Base-by-base conservation (phyloP, 345 rosid species). In the Euphorbia tirucalli region DNA sequence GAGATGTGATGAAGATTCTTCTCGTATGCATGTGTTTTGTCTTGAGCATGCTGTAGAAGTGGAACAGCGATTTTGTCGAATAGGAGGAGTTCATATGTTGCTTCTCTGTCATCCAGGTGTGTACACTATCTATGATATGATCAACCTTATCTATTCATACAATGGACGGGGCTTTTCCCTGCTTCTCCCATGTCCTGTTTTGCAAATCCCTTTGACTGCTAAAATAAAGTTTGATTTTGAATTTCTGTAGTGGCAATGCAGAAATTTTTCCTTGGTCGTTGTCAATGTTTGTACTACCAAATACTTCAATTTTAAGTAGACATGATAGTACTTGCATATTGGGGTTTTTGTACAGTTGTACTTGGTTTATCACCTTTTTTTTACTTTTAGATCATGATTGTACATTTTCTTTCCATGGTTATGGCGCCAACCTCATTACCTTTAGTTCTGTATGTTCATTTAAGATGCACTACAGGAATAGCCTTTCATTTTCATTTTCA, bases 31-130 rank as follows among this genome's bases (percentile, higher is more conserved):
- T 70, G 87, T 95, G 50, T 95, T 95, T 83, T 95, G 99, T 83
- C 98, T 95, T 69, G 92, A 95, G 87, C 98, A 95, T 80, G 99
- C 99, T 74, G 80, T 88, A 22, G 97, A 92, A 82, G 91, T 90
- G 60, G 97, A 92, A 73, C 85, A 95, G 79, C 94, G 77, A 79
- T 90, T 95, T 64, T 85, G 80, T 32, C 80, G 79, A 66, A 82
- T 89, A n/a, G 97, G 99, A 73, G 99, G 98, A 48, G 93, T 84
- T 69, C 72, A 88, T 74, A 79, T 92, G 60, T 85, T 83, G 76
- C 93, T 92, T 67, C 84, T 95, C 61, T 92, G 99, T 77, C 98
- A 92, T 82, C 97, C 97, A 81, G 98, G 97, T 92, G 68, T 48
- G 66, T 65, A n/a, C n/a, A n/a, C n/a, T 65, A 55, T 35, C 49